Evolutionary conservation across 2,329 filamentous ascomycete species (phyloP).

Genomic region (Lachnellula occidentalis): DNA sequence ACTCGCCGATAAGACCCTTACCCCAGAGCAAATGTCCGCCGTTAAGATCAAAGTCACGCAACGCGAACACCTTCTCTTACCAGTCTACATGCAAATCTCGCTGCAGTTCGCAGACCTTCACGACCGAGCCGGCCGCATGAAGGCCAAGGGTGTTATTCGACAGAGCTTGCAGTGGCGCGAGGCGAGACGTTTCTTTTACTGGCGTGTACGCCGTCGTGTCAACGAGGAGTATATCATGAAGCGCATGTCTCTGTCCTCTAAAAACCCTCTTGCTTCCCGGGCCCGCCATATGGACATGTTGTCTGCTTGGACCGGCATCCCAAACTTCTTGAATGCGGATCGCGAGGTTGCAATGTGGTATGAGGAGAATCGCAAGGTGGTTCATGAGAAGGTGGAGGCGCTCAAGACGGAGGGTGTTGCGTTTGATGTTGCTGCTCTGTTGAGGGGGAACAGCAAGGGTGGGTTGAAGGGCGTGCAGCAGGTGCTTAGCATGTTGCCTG

Average conservation of each 20-base stretch:
- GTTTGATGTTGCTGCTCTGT: conserved; percentile 62
- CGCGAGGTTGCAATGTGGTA: conserved; percentile 88
- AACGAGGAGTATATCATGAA: conserved; percentile 97
- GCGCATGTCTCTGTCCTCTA: conserved; percentile 58
- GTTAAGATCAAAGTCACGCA: conserved; percentile 80
- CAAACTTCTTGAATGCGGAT: conserved; percentile 74
- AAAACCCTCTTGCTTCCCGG: conserved; percentile 47
- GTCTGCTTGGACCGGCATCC: conserved; percentile 74
- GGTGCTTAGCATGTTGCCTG: conserved; percentile 78
- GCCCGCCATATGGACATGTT: conserved; percentile 67
- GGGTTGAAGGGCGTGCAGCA: conserved; percentile 82
- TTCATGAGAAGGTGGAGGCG: conserved; percentile 77
- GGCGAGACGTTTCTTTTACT: conserved; percentile 97
- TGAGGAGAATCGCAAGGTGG: conserved; percentile 81
- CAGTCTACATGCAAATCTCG: conserved; percentile 92
- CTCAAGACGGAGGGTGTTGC: conserved; percentile 73
- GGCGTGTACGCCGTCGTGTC: conserved; percentile 91
- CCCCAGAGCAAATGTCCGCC: conserved; percentile 66
- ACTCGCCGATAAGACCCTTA: conserved; percentile 57
- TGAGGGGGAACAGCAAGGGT: conserved; percentile 61
- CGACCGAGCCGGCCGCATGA: conserved; percentile 94
- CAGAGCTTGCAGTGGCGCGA: conserved; percentile 79
- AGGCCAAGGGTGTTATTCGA: conserved; percentile 93
- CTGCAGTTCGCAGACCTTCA: conserved; percentile 96
- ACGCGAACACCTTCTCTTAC: conserved; percentile 83